A percentile compares a stretch with the other conserved stretches of the same genome.
Evolutionary conservation across 345 rosid genomes (phyloP).

Genomic region (Eucalyptus coolabah): DNA sequence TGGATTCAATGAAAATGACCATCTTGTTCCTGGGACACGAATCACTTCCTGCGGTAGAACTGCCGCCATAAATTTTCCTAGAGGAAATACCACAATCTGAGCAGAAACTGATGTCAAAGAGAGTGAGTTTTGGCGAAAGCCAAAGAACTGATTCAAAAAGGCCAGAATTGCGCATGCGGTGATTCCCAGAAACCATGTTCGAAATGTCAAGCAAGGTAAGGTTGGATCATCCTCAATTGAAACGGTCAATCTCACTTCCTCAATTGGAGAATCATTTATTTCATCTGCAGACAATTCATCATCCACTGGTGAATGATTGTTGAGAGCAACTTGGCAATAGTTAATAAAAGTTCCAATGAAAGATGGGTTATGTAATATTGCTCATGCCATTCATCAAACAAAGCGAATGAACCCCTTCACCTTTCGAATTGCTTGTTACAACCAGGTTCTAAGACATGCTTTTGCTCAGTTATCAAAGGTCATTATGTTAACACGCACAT

Average conservation of each 20-base stretch:
- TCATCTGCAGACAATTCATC: slow-evolving; percentile 1
- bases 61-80: slow-evolving; percentile 23
- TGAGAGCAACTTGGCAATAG: neutral
- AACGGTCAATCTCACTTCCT: slow-evolving; percentile 30
- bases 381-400: neutral
- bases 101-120: slow-evolving; percentile 16
- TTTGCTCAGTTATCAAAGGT: neutral
- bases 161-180: slow-evolving; percentile 11
- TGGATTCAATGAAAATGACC: slow-evolving; percentile 34
- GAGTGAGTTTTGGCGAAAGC: slow-evolving; percentile 18
- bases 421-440: neutral
- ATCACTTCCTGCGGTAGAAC: slow-evolving; percentile 11
- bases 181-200: slow-evolving; percentile 30
- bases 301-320: neutral
- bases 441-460: neutral
- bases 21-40: slow-evolving; percentile 14
- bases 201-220: slow-evolving; percentile 30
- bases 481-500: neutral
- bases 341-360: neutral
- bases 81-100: slow-evolving; percentile 23
- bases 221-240: slow-evolving; percentile 14
- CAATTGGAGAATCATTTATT: slow-evolving; percentile 25
- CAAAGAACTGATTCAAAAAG: slow-evolving; percentile 31
- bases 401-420: neutral
- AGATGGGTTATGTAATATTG: neutral